Conservation (phyloP, 2,329 filamentous ascomycete species). For the Chaetomiaceae sp. region DNA sequence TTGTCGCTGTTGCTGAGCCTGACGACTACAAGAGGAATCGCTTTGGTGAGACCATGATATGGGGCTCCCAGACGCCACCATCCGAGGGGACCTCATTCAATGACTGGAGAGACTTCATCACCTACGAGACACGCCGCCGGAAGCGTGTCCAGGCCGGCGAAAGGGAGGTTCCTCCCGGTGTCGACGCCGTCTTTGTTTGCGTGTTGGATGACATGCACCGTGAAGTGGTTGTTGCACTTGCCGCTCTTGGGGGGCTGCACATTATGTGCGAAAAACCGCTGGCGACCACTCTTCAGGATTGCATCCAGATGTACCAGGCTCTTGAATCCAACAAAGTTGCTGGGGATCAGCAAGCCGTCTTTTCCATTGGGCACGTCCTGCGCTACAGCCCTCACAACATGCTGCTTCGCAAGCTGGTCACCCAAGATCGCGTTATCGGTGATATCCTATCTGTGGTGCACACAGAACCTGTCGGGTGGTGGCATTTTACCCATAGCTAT, state of each 20-base stretch:
- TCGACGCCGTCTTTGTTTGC: constrained; percentile 60
- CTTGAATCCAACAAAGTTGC: constrained; percentile 39
- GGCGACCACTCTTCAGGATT: constrained; percentile 73
- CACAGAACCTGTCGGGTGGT: constrained; percentile 92
- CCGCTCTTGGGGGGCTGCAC: constrained; percentile 64
- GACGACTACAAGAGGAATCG: constrained; percentile 68
- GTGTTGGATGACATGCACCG: constrained; percentile 87
- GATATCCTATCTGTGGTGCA: constrained; percentile 84
- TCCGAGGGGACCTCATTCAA: constrained; percentile 63
- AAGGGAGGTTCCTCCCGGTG: constrained; percentile 43
- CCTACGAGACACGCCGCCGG: constrained; percentile 63
- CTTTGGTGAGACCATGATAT: constrained; percentile 70
- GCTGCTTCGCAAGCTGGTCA: constrained; percentile 71
- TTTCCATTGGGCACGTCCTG: constrained; percentile 90
- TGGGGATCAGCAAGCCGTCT: constrained; percentile 48
- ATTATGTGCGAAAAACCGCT: constrained; percentile 96
- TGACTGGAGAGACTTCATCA: constrained; percentile 72
- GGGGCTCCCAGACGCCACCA: constrained; percentile 47
- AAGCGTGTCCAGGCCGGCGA: constrained; percentile 47
- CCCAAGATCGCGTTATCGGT: constrained; percentile 72
- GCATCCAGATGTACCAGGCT: constrained; percentile 66
- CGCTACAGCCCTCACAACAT: constrained; percentile 92
- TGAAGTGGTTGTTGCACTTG: constrained; percentile 71
- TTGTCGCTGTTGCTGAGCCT: constrained; percentile 79
- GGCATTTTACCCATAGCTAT: constrained; percentile 90